These are phyloP conservation scores for Penium margaritaceum DNA, from an alignment of 139 green algal species.

Conservation along the genomic window DNA sequence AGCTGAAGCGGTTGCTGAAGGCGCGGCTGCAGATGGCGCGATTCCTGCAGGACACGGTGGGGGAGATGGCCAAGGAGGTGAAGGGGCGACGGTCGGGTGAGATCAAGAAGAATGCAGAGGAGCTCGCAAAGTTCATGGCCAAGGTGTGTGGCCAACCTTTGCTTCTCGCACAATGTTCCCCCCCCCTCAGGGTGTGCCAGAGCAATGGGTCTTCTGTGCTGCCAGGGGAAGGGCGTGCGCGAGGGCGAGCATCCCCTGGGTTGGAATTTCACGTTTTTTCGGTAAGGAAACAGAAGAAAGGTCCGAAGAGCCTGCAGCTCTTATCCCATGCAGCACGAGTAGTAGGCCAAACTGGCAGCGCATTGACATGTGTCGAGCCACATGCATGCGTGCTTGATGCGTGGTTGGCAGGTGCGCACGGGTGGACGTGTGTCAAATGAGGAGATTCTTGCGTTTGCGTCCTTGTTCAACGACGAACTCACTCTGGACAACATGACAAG, in stretches of 20 bases:
- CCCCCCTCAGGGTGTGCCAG: too few species aligned
- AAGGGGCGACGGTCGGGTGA: constrained; percentile 44
- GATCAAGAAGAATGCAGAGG: constrained; percentile 58
- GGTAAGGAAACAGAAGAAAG: too few species aligned
- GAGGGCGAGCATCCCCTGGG: too few species aligned
- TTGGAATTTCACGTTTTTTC: too few species aligned
- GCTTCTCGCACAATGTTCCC: too few species aligned
- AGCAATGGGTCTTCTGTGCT: too few species aligned
- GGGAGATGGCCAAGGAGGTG: constrained; percentile 92
- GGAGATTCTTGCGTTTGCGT: constrained; percentile 84
- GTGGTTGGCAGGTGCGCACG: constrained; percentile 62
- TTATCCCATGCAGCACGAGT: too few species aligned
- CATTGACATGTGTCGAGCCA: too few species aligned
- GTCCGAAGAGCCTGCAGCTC: too few species aligned
- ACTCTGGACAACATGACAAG: constrained; percentile 95
- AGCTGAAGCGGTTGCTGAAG: constrained; percentile 80
- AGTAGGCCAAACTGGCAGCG: too few species aligned
- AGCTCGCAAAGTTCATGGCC: constrained; percentile 79
- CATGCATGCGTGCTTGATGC: neutral
- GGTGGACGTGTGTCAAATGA: constrained; percentile 73
- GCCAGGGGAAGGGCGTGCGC: too few species aligned
- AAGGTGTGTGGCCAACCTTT: constrained; percentile 57
- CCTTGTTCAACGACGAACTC: constrained; percentile 97
- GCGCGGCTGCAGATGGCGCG: constrained; percentile 82
- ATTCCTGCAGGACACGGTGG: constrained; percentile 96